These are phyloP conservation scores for Chrysanthemum seticuspe DNA, from an alignment of 129 eudicot genomes.

Conservation along the genomic window DNA sequence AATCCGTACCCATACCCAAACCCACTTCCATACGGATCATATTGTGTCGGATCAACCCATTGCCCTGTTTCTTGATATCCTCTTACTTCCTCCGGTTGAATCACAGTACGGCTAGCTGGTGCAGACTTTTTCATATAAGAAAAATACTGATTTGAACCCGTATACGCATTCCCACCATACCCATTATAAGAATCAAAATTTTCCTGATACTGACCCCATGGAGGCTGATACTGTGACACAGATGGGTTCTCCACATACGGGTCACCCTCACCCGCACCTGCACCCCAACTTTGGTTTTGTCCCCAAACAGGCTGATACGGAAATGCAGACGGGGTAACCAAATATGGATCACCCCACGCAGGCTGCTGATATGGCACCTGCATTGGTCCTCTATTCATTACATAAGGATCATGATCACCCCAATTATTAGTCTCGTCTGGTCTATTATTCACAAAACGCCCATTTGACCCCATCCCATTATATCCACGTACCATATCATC, in stretches of 20 bases:
- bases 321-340: conserved; percentile 26
- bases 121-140: conserved; percentile 77
- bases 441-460: conserved; percentile 19
- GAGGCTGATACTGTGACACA: conserved; percentile 29
- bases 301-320: conserved; percentile 41
- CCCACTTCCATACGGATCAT: conserved; percentile 43
- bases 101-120: conserved; percentile 60
- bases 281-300: conserved; percentile 18
- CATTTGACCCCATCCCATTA: conserved; percentile 21
- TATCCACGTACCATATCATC: conserved; percentile 10
- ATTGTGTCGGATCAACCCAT: conserved; percentile 33
- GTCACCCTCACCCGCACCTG: conserved; percentile 34
- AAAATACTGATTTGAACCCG: conserved; percentile 37
- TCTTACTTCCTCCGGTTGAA: conserved; percentile 56
- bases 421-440: not conserved
- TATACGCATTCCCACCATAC: conserved; percentile 35
- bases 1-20: conserved; percentile 67
- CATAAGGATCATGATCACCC: conserved; percentile 3
- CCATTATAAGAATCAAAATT: conserved; percentile 32
- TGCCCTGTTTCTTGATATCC: conserved; percentile 34
- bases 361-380: conserved; percentile 22
- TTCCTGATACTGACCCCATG: conserved; percentile 33
- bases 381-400: conserved; percentile 7
- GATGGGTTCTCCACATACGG: conserved; percentile 31
- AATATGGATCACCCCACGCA: conserved; percentile 28